phyloP scores from a whole-genome alignment of 1,284 basidiomycete species.

The Hypsizygus ulmarius region DNA sequence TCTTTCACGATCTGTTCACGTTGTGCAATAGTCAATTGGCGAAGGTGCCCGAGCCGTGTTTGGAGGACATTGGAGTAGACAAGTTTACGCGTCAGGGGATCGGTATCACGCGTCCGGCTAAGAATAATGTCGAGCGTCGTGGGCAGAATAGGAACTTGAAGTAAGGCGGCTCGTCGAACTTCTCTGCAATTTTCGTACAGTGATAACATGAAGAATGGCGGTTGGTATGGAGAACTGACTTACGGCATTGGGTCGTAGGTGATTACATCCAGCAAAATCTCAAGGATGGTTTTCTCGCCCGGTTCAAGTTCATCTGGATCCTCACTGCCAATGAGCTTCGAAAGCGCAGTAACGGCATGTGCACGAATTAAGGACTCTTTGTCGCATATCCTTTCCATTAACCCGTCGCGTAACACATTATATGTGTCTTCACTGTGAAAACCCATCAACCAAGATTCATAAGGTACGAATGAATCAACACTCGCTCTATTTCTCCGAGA shows the following conservation, averaged over 20 bases:
- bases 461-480: conserved; percentile 16
- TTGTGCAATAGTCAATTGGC: conserved; percentile 71
- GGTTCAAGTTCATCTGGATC: conserved; percentile 65
- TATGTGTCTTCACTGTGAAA: conserved; percentile 78
- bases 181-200: conserved; percentile 52
- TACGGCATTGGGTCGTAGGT: conserved; percentile 78
- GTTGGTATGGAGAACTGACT: conserved; percentile 29
- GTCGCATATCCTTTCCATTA: conserved; percentile 82
- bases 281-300: conserved; percentile 62
- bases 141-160: conserved; percentile 70
- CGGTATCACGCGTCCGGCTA: conserved; percentile 82
- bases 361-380: conserved; percentile 84
- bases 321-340: conserved; percentile 80
- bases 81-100: conserved; percentile 78
- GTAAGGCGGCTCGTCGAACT: conserved; percentile 84
- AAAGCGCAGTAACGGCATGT: conserved; percentile 83
- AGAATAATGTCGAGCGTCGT: conserved; percentile 70
- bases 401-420: conserved; percentile 57
- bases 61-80: conserved; percentile 74
- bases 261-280: conserved; percentile 73
- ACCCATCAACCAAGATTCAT: not conserved
- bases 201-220: not conserved
- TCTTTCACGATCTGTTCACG: conserved; percentile 77
- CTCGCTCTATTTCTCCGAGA: conserved; percentile 83
- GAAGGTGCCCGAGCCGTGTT: conserved; percentile 62